Evolutionary conservation across 441 rosid species (phyloP).

Genomic region (Melastoma candidum): DNA sequence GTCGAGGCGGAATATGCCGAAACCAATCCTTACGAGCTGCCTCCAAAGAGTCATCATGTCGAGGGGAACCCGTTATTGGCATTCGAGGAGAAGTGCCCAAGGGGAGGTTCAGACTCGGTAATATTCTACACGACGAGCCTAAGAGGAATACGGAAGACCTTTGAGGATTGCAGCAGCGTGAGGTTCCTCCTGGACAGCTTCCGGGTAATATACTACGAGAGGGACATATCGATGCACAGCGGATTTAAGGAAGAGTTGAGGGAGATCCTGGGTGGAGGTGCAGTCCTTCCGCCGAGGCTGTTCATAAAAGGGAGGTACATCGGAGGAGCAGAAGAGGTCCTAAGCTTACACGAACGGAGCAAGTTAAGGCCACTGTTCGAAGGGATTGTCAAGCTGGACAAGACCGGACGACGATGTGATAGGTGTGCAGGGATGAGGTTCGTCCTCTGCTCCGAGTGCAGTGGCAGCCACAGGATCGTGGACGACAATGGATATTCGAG

Average conservation of each 20-base stretch:
- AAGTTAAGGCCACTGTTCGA: constrained; percentile 33
- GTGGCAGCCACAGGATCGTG: constrained; percentile 39
- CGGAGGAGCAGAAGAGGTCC: constrained; percentile 54
- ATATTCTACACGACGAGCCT: no score
- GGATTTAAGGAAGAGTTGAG: constrained; percentile 47
- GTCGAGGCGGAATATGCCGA: constrained; percentile 18
- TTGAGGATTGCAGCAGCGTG: no score
- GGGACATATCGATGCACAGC: no score
- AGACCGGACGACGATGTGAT: constrained; percentile 29
- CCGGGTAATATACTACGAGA: no score
- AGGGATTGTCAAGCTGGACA: constrained; percentile 24
- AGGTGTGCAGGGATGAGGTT: constrained; percentile 44
- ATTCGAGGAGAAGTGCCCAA: no score
- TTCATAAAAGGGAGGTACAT: constrained; percentile 55
- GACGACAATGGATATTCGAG: constrained; percentile 17
- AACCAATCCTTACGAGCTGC: constrained; percentile 13
- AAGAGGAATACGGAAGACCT: no score
- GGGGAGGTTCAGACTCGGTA: no score
- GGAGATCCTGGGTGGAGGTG: constrained; percentile 26
- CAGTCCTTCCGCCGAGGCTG: constrained; percentile 37
- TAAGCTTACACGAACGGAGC: constrained; percentile 49
- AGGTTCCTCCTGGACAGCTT: no score
- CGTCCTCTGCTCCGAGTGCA: constrained; percentile 42
- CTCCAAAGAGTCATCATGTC: constrained; percentile 12
- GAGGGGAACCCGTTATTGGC: constrained; percentile 2